These are phyloP conservation scores for Alliaria petiolata DNA, from an alignment of 345 rosid genomes.

Conservation along the genomic window DNA sequence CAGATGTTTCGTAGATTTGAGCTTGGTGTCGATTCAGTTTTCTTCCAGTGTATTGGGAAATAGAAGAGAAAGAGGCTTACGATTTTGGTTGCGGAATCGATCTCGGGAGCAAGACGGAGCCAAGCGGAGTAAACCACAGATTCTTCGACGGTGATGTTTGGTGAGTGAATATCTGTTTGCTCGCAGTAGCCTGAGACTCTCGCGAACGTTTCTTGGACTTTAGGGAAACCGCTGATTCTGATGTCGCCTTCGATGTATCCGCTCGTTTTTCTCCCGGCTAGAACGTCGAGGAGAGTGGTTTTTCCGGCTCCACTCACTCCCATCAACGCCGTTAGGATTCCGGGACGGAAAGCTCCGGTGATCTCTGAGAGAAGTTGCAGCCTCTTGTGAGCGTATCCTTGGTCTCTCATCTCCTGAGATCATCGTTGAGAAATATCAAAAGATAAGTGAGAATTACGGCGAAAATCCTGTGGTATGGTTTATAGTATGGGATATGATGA, in stretches of 20 bases:
- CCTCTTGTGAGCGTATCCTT: conserved; percentile 53
- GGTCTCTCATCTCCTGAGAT: conserved; percentile 66
- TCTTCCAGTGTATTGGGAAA: neutral
- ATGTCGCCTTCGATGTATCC: conserved; percentile 70
- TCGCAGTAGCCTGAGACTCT: conserved; percentile 77
- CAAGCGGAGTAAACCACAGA: conserved; percentile 74
- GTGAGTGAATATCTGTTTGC: conserved; percentile 83
- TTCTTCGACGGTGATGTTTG: conserved; percentile 67
- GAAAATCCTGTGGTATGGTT: neutral
- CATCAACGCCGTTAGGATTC: conserved; percentile 65
- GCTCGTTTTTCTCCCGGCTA: conserved; percentile 59
- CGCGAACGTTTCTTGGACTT: conserved; percentile 75
- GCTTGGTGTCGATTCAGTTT: neutral
- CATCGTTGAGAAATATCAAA: neutral
- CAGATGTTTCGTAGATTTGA: neutral
- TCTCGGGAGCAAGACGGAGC: conserved; percentile 69
- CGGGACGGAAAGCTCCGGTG: conserved; percentile 82
- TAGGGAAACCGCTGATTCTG: conserved; percentile 67
- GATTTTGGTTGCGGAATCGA: conserved; percentile 50
- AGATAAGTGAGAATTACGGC: neutral
- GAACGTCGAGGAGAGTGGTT: conserved; percentile 80
- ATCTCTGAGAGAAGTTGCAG: conserved; percentile 59
- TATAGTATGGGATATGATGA: neutral
- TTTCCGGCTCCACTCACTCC: conserved; percentile 92
- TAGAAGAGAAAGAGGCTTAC: conserved; percentile 30